These are phyloP conservation scores for Ascochyta koolunga DNA, from an alignment of 2,329 filamentous ascomycete genomes.

Conservation along the genomic window DNA sequence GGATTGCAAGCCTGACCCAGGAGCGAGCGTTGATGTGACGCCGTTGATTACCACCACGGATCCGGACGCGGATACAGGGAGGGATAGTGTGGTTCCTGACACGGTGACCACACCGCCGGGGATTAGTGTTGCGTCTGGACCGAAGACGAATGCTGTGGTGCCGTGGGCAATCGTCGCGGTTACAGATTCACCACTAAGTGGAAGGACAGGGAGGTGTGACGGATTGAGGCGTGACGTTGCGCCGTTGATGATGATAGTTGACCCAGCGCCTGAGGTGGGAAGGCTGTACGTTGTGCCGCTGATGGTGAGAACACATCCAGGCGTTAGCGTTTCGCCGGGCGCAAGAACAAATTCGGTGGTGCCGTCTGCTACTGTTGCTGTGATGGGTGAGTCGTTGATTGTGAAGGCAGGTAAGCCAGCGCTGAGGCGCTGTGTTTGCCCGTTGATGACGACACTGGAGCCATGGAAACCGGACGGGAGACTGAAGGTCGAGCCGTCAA, in stretches of 20 bases:
- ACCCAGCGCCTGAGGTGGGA: constrained; percentile 23
- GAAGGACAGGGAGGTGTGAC: constrained; percentile 19
- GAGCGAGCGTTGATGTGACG: constrained; percentile 29
- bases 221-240: constrained; percentile 27
- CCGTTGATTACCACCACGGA: constrained; percentile 37
- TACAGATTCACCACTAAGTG: constrained; percentile 16
- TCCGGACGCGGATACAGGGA: constrained; percentile 32
- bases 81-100: constrained; percentile 36
- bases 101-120: constrained; percentile 36
- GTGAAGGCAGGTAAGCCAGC: constrained; percentile 20
- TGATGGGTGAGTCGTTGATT: constrained; percentile 8
- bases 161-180: constrained; percentile 25
- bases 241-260: constrained; percentile 37
- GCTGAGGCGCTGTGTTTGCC: constrained; percentile 26
- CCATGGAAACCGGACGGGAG: constrained; percentile 24
- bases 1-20: constrained; percentile 2
- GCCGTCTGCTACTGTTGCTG: constrained; percentile 15
- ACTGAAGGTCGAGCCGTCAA: constrained; percentile 35
- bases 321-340: constrained; percentile 27
- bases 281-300: constrained; percentile 33
- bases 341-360: constrained; percentile 28
- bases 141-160: constrained; percentile 35
- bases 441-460: constrained; percentile 30
- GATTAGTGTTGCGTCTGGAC: constrained; percentile 31
- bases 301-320: constrained; percentile 24